phyloP scores from a whole-genome alignment of 2,329 filamentous ascomycete genomes.

The Pseudogymnoascus destructans region DNA sequence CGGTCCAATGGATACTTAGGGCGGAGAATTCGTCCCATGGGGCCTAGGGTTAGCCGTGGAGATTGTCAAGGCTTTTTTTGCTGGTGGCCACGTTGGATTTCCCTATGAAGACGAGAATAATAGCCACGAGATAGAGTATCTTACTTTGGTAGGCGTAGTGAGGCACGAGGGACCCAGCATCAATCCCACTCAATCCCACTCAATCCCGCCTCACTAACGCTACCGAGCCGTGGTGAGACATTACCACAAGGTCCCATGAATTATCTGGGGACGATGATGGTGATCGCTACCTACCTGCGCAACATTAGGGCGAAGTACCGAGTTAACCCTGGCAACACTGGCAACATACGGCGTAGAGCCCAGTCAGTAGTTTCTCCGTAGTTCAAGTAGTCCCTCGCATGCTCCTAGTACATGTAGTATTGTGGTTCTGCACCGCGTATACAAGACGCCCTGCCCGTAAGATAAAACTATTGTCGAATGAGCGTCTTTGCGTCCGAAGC shows the following conservation, averaged over 20 bases:
- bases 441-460: background rate
- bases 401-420: background rate
- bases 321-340: background rate
- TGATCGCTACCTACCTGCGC: background rate
- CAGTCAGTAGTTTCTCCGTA: background rate
- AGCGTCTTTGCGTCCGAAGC: background rate
- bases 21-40: background rate
- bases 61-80: background rate
- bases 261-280: constrained; percentile 4
- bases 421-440: background rate
- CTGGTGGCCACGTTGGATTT: background rate
- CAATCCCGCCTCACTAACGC: constrained; percentile 5
- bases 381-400: background rate
- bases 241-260: constrained; percentile 2
- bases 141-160: constrained; percentile 1
- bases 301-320: background rate
- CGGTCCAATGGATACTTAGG: constrained; percentile 4
- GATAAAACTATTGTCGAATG: constrained; percentile 3
- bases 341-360: too few relatives aligned
- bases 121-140: background rate
- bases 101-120: background rate
- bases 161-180: background rate
- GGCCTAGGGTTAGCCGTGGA: background rate
- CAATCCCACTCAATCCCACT: background rate
- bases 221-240: constrained; percentile 5